A percentile compares a stretch with the other conserved stretches of the same genome.
Evolutionary conservation across 2,329 filamentous ascomycete species (phyloP).

Genomic region (Pseudogymnoascus sp.): DNA sequence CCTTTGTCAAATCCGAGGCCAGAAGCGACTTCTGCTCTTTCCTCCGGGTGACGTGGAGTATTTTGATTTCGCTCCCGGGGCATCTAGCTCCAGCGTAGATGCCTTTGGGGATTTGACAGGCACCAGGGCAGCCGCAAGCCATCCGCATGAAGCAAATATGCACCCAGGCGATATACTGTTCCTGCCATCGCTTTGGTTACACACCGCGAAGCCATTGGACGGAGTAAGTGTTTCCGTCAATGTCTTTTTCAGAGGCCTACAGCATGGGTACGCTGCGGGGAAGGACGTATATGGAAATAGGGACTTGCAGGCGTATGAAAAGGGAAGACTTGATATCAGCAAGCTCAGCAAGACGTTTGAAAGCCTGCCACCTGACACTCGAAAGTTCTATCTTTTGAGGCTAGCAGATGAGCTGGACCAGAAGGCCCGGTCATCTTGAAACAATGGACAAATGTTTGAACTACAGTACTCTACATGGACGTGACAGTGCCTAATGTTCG

Average conservation of each 20-base stretch:
- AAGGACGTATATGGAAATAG: constrained; percentile 83
- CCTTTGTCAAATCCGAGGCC: constrained; percentile 68
- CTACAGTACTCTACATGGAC: not conserved
- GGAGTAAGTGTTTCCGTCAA: constrained; percentile 72
- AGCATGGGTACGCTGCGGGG: constrained; percentile 59
- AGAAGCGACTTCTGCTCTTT: constrained; percentile 67
- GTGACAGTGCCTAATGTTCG: not conserved
- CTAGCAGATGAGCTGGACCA: constrained; percentile 57
- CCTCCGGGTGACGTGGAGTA: constrained; percentile 65
- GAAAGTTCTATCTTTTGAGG: constrained; percentile 66
- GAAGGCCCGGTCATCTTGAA: constrained; percentile 5
- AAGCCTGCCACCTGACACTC: constrained; percentile 54
- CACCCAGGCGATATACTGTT: constrained; percentile 68
- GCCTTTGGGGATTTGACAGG: constrained; percentile 48
- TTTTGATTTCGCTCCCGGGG: constrained; percentile 64
- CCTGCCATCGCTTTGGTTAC: constrained; percentile 76
- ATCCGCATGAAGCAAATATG: constrained; percentile 58
- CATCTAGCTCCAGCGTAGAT: constrained; percentile 71
- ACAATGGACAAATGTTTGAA: not conserved
- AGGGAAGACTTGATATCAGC: constrained; percentile 62
- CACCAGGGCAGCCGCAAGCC: constrained; percentile 38
- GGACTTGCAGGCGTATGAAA: constrained; percentile 77
- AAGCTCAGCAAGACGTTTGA: constrained; percentile 58
- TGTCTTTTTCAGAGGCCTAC: constrained; percentile 71
- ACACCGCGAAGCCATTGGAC: constrained; percentile 56